These are phyloP conservation scores for Suillus subalutaceus DNA, from an alignment of 768 basidiomycete genomes.

Conservation along the genomic window DNA sequence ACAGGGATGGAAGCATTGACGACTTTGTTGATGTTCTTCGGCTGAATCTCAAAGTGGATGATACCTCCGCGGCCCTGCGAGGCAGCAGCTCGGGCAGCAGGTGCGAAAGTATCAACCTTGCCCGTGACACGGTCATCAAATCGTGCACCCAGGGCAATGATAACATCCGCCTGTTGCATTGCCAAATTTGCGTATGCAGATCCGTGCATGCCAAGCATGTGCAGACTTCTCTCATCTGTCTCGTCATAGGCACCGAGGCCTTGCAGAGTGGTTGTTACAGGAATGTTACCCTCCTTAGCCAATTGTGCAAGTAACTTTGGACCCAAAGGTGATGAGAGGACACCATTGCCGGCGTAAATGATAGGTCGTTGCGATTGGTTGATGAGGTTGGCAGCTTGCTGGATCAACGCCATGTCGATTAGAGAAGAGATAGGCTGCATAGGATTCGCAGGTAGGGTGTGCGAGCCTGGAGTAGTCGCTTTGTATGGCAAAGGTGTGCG, in stretches of 20 bases:
- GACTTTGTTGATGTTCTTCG: constrained; percentile 99
- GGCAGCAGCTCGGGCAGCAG: constrained; percentile 86
- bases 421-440: constrained; percentile 59
- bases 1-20: constrained; percentile 93
- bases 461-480: constrained; percentile 82
- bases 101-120: constrained; percentile 87
- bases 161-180: constrained; percentile 96
- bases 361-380: constrained; percentile 89
- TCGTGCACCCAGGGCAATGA: constrained; percentile 94
- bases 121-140: constrained; percentile 99
- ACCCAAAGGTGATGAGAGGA: constrained; percentile 80
- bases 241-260: constrained; percentile 97
- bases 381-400: constrained; percentile 87
- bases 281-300: constrained; percentile 86
- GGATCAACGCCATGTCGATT: constrained; percentile 66
- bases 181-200: constrained; percentile 96
- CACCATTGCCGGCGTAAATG: constrained; percentile 92
- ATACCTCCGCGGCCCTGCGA: constrained; percentile 88
- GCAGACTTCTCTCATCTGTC: constrained; percentile 78
- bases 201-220: constrained; percentile 99
- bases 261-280: constrained; percentile 95
- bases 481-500: constrained; percentile 83
- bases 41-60: constrained; percentile 98
- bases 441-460: constrained; percentile 77
- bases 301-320: constrained; percentile 82